These are phyloP conservation scores for Epichloe bromicola DNA, from an alignment of 2,329 filamentous ascomycete genomes.

Conservation along the genomic window DNA sequence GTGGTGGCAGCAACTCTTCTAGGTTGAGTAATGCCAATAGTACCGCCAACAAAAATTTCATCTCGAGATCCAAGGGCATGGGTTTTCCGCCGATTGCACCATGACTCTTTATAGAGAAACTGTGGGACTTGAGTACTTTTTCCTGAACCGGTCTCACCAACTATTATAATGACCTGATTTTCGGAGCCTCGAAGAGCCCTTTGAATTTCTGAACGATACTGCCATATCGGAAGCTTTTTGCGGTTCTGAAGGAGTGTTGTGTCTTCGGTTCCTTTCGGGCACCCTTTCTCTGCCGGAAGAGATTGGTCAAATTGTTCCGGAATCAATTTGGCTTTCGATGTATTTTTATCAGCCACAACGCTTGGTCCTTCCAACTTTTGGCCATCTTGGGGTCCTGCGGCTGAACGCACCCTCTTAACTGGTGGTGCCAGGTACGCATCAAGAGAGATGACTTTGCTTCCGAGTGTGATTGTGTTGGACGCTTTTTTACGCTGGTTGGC, in stretches of 20 bases:
- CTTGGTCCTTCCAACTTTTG: neutral
- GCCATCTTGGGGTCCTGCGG: neutral
- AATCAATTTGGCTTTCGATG: neutral
- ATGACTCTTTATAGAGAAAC: slow-evolving; percentile 65
- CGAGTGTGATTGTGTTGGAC: slow-evolving; percentile 29
- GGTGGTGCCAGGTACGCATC: slow-evolving; percentile 33
- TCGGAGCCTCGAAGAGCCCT: slow-evolving; percentile 37
- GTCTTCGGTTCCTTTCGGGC: slow-evolving; percentile 15
- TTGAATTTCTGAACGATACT: slow-evolving; percentile 57
- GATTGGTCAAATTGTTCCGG: neutral
- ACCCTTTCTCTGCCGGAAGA: slow-evolving; percentile 1
- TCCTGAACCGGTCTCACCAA: slow-evolving; percentile 90
- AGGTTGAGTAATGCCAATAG: slow-evolving; percentile 89
- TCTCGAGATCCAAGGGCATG: slow-evolving; percentile 26
- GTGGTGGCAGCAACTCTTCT: slow-evolving; percentile 88
- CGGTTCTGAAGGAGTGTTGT: slow-evolving; percentile 32
- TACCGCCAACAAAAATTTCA: slow-evolving; percentile 51
- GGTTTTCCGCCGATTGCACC: slow-evolving; percentile 55
- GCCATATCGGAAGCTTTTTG: slow-evolving; percentile 69
- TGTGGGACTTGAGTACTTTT: slow-evolving; percentile 96
- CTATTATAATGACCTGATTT: slow-evolving; percentile 67
- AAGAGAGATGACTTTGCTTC: slow-evolving; percentile 35
- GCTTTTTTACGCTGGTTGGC: slow-evolving; percentile 26
- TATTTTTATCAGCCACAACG: neutral
- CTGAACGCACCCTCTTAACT: neutral